Percentiles rank a stretch among this genome's conserved stretches.
phyloP scores from a whole-genome alignment of 176 grass and related monocot species.

The Oryza meridionalis region DNA sequence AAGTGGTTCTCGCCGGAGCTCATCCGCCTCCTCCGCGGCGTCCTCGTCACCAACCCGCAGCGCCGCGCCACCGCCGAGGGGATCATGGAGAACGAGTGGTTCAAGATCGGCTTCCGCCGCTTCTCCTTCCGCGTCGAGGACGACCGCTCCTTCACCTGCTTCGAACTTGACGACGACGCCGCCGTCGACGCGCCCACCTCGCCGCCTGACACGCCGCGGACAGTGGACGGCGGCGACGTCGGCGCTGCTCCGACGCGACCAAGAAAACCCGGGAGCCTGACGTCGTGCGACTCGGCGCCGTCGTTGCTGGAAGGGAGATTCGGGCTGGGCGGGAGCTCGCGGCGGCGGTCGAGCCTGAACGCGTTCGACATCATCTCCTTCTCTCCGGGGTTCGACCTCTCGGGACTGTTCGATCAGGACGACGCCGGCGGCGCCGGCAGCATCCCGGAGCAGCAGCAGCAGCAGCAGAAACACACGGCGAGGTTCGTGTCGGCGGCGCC shows the following conservation, averaged over 20 bases:
- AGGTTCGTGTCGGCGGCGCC: conserved; percentile 80
- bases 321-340: conserved; percentile 36
- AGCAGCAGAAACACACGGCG: conserved; percentile 26
- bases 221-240: not conserved
- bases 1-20: conserved; percentile 87
- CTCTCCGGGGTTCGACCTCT: conserved; percentile 84
- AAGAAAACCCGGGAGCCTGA: conserved; percentile 8
- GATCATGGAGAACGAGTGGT: conserved; percentile 88
- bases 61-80: conserved; percentile 62
- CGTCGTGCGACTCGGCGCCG: conserved; percentile 70
- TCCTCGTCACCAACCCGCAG: conserved; percentile 74
- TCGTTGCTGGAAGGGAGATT: conserved; percentile 55
- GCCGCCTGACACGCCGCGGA: conserved; percentile 46
- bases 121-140: conserved; percentile 91
- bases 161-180: conserved; percentile 53
- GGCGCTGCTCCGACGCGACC: not conserved
- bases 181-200: conserved; percentile 2
- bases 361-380: conserved; percentile 99
- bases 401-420: conserved; percentile 73
- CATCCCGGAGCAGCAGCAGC: conserved; percentile 7
- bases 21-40: conserved; percentile 55
- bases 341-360: conserved; percentile 82
- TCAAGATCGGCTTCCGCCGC: conserved; percentile 81
- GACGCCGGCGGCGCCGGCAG: conserved; percentile 15
- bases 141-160: conserved; percentile 71